Base-by-base conservation (phyloP, 352 stramenopile genomes). In the Pythium utonaiense region DNA sequence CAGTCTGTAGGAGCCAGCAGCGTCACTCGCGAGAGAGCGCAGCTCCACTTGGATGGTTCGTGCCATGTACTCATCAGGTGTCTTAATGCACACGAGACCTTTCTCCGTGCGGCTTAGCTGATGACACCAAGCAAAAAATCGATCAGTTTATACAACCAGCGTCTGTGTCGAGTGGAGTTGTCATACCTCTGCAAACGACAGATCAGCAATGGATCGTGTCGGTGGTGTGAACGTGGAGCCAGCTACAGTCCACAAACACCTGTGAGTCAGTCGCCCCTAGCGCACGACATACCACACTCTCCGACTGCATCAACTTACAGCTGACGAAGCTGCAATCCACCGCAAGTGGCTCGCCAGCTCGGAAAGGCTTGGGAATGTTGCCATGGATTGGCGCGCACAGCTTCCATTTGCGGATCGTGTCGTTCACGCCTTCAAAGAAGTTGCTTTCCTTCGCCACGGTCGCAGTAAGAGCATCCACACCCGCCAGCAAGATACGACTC, bases 321-420 rank as follows among this genome's bases (percentile, higher is more conserved):
- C 83, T 93, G 24, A 74, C 69, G 53, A 88, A 95, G 67, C 86
- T 93, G 69, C 86, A 95, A 56, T 95, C 86, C 16, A 95, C 78
- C 2, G 86, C 86, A 8, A 95, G 69, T 6, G 83, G 82, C 57
- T 95, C 86, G 16, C 86, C 86, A 0, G 83, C 83, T 17, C 86
- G 82, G 52, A 95, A 95, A 3, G 86, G 86, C 66, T 93, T 93
- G 3, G 86, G 83, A 56, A 95, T 95, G 24, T 88, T 93, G 48
- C 86, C 86, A 53, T 95, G 86, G 27, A 93, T 89, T 13, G 86
- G 86, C 41, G 86, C 86, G 47, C 81, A 93, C 40, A 95, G 80
- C 58, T 93, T 93, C 86, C 86, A 95, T 53, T 89, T 91, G 53
- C 75, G 79, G 41, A 93, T 67, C 57, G 93, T 73, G n/a, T 90